Base-by-base conservation (phyloP, 208 protist genomes). In the Leishmania arabica region DNA sequence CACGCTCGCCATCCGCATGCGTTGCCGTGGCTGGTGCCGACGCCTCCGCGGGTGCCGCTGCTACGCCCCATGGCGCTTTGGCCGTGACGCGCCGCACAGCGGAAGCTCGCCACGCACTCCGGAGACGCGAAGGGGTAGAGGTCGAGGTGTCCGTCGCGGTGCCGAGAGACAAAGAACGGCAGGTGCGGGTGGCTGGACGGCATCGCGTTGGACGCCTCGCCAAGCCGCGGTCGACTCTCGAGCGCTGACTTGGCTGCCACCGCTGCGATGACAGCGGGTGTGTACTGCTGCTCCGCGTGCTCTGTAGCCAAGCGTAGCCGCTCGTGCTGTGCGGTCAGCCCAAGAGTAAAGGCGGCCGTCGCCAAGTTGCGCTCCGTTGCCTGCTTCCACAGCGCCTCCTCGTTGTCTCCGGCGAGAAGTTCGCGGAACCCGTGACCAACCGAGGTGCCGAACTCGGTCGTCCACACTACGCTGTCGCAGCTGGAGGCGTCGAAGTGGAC, bases 401-500 rank as follows among this genome's bases (percentile, higher is more conserved):
- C 91, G 73, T 96, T 94, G 77, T 96, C 93, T 3, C 89, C 89
- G 3, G 91, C 92, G 49, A 98, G 87, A 42, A 98, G 84, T 71
- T 96, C 93, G 17, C 91, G 90, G 68, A 95, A 93, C 58, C 93
- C 91, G 85, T 95, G 90, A 45, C 78, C 77, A 27, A 95, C 89
- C 19, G 72, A 82, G 2, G 88, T 92, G 51, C 92, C 92, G 13
- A 88, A 77, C 51, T 89, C 91, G 21, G 89, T 94, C n/a, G 84
- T 88, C 91, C 93, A 96, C 66, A 94, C 92, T 31, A 98, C 58
- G 53, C 86, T 93, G 79, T 96, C 93, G 81, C 90, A 95, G 80
- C 84, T 95, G n/a, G 90, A 92, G 54, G 80, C 86, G 80, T 98
- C 93, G 79, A 91, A 95, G 51, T 84, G 79, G 42, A 98, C 80